Conservation (phyloP, 208 protist genomes). For the Vickermania ingenoplastis region DNA sequence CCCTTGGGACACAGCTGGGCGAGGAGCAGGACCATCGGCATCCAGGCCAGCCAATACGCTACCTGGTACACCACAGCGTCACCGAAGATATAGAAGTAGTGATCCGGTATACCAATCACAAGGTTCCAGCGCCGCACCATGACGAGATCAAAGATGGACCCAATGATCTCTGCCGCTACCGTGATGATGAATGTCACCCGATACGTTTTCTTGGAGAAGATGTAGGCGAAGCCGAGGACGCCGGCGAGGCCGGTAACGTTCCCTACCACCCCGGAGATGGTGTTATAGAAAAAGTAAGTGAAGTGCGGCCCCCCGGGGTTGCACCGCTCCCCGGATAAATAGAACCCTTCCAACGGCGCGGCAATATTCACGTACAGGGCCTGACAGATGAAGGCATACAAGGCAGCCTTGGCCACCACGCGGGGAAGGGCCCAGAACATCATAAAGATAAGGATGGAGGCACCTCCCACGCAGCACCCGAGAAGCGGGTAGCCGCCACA, state of each 20-base stretch:
- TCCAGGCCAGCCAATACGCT: conserved; percentile 29
- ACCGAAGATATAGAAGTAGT: too few species aligned
- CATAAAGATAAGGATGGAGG: conserved; percentile 10
- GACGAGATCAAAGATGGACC: conserved; percentile 34
- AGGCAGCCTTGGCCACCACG: conserved; percentile 37
- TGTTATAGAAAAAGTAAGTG: conserved; percentile 40
- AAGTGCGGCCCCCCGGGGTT: conserved; percentile 43
- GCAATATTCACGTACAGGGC: conserved; percentile 49
- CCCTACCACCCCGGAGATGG: conserved; percentile 19
- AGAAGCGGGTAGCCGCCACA: conserved; percentile 13
- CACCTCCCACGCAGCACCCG: conserved; percentile 10
- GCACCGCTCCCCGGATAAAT: conserved; percentile 18
- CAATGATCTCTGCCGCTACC: conserved; percentile 13
- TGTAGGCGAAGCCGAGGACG: conserved; percentile 16
- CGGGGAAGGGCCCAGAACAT: conserved; percentile 28
- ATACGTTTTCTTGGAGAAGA: conserved; percentile 26
- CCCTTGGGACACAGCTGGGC: conserved; percentile 42
- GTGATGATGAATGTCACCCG: conserved; percentile 23
- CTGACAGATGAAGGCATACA: conserved; percentile 33
- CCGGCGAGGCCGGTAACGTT: conserved; percentile 21
- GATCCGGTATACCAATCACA: conserved; percentile 23
- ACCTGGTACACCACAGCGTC: too few species aligned
- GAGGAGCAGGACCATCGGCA: conserved; percentile 41
- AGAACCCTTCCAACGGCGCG: conserved; percentile 31
- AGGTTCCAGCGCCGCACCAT: conserved; percentile 40